These are phyloP conservation scores for Tricholomella constricta DNA, from an alignment of 768 basidiomycete genomes.

Conservation along the genomic window DNA sequence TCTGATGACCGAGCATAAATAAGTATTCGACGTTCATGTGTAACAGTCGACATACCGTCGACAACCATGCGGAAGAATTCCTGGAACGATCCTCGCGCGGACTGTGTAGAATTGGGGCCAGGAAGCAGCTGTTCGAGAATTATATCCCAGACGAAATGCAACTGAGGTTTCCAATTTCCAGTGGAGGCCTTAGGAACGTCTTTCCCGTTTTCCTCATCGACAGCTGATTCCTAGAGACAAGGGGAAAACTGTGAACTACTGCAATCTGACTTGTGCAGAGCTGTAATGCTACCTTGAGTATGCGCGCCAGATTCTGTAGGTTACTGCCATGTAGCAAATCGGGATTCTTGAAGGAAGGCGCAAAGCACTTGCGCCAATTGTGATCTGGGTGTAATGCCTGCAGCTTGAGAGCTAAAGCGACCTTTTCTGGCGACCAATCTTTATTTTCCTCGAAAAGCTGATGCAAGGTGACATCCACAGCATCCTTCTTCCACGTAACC, in stretches of 20 bases:
- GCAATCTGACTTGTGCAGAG: neutral
- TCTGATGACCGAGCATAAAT: slow-evolving; percentile 48
- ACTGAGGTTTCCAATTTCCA: slow-evolving; percentile 82
- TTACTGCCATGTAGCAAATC: slow-evolving; percentile 74
- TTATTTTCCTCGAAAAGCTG: slow-evolving; percentile 55
- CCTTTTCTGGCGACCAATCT: slow-evolving; percentile 86
- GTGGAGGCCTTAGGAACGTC: slow-evolving; percentile 49
- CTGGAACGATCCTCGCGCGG: slow-evolving; percentile 66
- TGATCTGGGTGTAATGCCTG: slow-evolving; percentile 60
- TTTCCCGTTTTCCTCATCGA: slow-evolving; percentile 55
- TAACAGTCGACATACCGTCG: slow-evolving; percentile 64
- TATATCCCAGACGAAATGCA: slow-evolving; percentile 90
- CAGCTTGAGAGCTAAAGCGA: slow-evolving; percentile 76
- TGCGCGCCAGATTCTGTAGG: slow-evolving; percentile 67
- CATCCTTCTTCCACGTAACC: slow-evolving; percentile 73
- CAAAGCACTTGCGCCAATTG: slow-evolving; percentile 66
- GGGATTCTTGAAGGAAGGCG: slow-evolving; percentile 76
- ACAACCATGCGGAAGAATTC: slow-evolving; percentile 93
- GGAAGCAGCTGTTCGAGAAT: slow-evolving; percentile 78
- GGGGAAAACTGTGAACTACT: slow-evolving; percentile 14
- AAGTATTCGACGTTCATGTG: neutral
- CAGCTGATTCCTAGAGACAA: slow-evolving; percentile 51
- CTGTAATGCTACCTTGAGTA: slow-evolving; percentile 66
- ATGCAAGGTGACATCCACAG: slow-evolving; percentile 50
- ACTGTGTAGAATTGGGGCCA: slow-evolving; percentile 35